phyloP scores from a whole-genome alignment of 2,329 filamentous ascomycete species.

The Epichloe baconii region DNA sequence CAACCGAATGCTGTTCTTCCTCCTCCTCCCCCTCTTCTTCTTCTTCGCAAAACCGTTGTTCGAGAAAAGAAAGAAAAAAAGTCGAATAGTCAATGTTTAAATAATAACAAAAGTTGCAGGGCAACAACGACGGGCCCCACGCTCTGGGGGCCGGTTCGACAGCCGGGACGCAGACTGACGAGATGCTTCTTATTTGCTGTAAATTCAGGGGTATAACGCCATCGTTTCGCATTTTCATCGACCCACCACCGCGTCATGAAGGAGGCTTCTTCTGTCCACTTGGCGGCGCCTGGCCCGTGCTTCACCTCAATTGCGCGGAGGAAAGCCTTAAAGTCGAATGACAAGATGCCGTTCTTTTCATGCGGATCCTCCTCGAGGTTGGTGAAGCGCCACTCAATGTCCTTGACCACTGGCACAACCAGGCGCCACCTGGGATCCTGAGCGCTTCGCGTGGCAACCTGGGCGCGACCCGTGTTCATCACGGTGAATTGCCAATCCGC shows the following conservation, averaged over 20 bases:
- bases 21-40: too few species aligned
- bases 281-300: conserved; percentile 15
- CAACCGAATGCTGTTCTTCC: not conserved
- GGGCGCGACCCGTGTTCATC: conserved; percentile 15
- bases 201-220: conserved; percentile 13
- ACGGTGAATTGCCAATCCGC: conserved; percentile 14
- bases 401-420: conserved; percentile 12
- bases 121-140: not conserved
- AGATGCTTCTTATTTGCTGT: too few species aligned
- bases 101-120: not conserved
- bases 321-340: conserved; percentile 14
- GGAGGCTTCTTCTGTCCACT: conserved; percentile 20
- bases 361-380: conserved; percentile 16
- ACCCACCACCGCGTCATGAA: conserved; percentile 22
- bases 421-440: conserved; percentile 11
- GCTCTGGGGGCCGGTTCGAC: not conserved
- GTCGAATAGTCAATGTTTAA: not conserved
- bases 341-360: conserved; percentile 14
- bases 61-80: not conserved
- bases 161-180: too few species aligned
- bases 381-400: conserved; percentile 20
- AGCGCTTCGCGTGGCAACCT: conserved; percentile 11
- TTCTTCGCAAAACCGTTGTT: not conserved
- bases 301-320: conserved; percentile 9
- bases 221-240: conserved; percentile 22